These are phyloP conservation scores for Globisporangium spinosum DNA, from an alignment of 352 stramenopile species.

Conservation along the genomic window DNA sequence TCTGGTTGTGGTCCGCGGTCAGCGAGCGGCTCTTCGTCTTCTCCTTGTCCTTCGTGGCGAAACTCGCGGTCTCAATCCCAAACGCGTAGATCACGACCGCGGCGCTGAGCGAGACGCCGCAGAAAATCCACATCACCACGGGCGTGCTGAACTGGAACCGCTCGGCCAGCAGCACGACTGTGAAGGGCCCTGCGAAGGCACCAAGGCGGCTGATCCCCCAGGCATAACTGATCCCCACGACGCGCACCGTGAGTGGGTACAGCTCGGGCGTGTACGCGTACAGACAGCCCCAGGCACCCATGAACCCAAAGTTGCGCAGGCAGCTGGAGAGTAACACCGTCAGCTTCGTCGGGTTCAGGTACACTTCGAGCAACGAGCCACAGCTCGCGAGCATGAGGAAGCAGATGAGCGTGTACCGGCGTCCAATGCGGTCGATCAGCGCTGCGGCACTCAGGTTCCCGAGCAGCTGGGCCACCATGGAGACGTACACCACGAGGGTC, in stretches of 20 bases:
- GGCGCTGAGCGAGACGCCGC: neutral
- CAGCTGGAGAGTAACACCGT: conserved; percentile 3
- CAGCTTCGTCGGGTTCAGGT: neutral
- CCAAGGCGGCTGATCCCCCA: neutral
- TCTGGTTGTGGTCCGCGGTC: neutral
- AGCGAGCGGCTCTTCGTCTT: neutral
- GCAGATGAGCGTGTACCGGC: neutral
- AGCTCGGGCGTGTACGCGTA: conserved; percentile 29
- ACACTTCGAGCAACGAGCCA: neutral
- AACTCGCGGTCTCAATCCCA: conserved; percentile 1
- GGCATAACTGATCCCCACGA: conserved; percentile 17
- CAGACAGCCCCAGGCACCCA: conserved; percentile 23
- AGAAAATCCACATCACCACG: conserved; percentile 11
- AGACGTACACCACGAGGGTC: conserved; percentile 1
- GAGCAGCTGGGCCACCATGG: neutral
- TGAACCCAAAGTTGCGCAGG: conserved; percentile 6
- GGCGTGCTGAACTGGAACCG: neutral
- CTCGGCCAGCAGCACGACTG: neutral
- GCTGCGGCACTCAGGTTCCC: neutral
- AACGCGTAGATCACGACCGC: neutral
- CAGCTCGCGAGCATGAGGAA: conserved; percentile 1
- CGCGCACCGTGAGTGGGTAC: conserved; percentile 23
- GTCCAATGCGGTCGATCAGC: conserved; percentile 10
- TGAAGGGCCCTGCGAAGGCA: neutral
- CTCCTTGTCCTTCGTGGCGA: neutral